Percentiles rank a stretch among this genome's conserved stretches.
Conservation (phyloP, 257 asterid species). For the Scutellaria baicalensis region DNA sequence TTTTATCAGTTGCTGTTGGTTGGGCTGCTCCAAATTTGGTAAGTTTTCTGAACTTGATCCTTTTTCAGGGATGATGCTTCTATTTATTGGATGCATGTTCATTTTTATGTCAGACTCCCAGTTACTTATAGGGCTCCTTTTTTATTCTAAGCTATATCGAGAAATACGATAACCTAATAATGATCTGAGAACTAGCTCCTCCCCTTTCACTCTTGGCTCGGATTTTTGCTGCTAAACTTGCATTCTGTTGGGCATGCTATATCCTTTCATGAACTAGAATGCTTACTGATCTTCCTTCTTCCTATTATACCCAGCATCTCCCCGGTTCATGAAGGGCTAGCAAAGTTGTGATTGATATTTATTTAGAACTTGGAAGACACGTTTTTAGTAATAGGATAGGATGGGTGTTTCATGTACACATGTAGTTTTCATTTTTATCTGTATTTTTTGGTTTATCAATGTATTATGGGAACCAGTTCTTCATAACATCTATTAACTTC, state of each 20-base stretch:
- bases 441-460: not conserved
- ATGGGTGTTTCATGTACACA: not conserved
- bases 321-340: not conserved
- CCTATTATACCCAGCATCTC: not conserved
- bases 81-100: not conserved
- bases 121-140: not conserved
- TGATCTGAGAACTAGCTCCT: too few species aligned
- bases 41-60: slow-evolving; percentile 3
- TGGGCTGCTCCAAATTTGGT: slow-evolving; percentile 99
- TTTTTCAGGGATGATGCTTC: slow-evolving; percentile 4
- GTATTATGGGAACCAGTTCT: not conserved
- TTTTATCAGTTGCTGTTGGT: slow-evolving; percentile 87
- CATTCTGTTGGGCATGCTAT: not conserved
- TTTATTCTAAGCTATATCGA: not conserved
- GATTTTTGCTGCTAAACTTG: not conserved
- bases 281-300: not conserved
- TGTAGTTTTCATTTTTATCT: not conserved
- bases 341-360: not conserved
- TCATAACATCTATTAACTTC: not conserved
- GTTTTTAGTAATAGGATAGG: not conserved
- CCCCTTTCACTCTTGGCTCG: not conserved
- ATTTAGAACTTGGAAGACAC: not conserved
- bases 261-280: not conserved
- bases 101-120: not conserved
- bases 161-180: not conserved